Conservation (phyloP, 257 asterid genomes). For the Pogostemon cablin region DNA sequence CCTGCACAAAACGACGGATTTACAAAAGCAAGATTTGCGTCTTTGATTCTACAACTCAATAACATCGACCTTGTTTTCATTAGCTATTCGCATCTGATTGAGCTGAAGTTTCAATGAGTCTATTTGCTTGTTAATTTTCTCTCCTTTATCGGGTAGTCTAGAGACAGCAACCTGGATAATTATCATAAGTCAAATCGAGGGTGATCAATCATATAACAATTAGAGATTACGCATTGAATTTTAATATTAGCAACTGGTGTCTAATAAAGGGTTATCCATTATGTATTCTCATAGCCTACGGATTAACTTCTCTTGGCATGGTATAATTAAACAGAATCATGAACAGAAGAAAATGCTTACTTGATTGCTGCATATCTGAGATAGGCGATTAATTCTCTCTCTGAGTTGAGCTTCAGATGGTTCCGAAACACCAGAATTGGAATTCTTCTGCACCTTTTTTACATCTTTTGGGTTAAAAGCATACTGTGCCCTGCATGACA, state of each 20-base stretch:
- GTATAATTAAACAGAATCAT: background rate
- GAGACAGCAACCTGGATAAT: constrained; percentile 54
- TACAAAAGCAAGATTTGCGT: constrained; percentile 16
- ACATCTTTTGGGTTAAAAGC: constrained; percentile 90
- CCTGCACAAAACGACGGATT: constrained; percentile 3
- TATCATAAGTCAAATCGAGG: background rate
- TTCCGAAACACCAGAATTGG: constrained; percentile 45
- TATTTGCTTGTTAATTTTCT: constrained; percentile 61
- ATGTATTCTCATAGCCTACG: background rate
- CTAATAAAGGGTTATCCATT: background rate
- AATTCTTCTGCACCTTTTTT: constrained; percentile 46
- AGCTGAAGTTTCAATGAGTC: constrained; percentile 55
- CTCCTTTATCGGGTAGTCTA: constrained; percentile 77
- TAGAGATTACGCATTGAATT: too few relatives aligned
- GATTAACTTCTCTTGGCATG: too few relatives aligned
- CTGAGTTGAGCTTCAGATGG: constrained; percentile 64
- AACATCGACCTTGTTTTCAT: constrained; percentile 32
- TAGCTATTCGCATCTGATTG: constrained; percentile 41
- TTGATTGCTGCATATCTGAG: constrained; percentile 52
- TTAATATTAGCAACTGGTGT: background rate
- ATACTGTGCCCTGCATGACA: constrained; percentile 50
- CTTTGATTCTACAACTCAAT: constrained; percentile 38
- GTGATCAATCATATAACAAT: background rate
- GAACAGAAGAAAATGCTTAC: constrained; percentile 36
- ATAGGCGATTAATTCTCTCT: constrained; percentile 59